A percentile compares a stretch with the other conserved stretches of the same genome.
phyloP scores from a whole-genome alignment of 257 asterid genomes.

The Thymus mandschuricus region DNA sequence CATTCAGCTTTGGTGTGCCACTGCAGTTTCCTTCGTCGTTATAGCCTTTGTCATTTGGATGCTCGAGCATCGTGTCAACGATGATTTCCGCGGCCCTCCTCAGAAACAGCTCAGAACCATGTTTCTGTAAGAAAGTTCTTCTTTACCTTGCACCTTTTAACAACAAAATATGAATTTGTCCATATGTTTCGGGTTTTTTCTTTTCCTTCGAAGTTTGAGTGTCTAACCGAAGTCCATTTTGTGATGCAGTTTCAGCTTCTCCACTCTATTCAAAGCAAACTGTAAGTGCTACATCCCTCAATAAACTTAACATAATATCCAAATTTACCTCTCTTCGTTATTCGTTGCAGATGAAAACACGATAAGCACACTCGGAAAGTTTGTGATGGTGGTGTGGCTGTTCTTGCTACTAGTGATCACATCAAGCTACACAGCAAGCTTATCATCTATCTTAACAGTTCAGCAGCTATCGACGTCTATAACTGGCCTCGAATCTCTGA shows the following conservation, averaged over 20 bases:
- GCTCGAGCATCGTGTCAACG: constrained; percentile 68
- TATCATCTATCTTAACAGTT: constrained; percentile 72
- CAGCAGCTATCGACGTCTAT: constrained; percentile 63
- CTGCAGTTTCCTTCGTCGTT: constrained; percentile 51
- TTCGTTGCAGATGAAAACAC: constrained; percentile 54
- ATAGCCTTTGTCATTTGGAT: constrained; percentile 68
- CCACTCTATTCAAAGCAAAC: constrained; percentile 61
- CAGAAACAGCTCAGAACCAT: constrained; percentile 57
- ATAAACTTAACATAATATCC: not conserved
- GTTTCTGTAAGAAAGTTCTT: constrained; percentile 51
- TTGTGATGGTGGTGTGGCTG: constrained; percentile 70
- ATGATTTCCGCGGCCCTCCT: constrained; percentile 83
- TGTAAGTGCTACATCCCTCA: constrained; percentile 47
- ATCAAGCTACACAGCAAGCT: constrained; percentile 75
- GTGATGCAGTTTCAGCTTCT: constrained; percentile 68
- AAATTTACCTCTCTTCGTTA: not conserved
- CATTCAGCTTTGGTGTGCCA: constrained; percentile 56
- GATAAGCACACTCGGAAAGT: constrained; percentile 56
- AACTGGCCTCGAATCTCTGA: constrained; percentile 58
- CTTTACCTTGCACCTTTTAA: not conserved
- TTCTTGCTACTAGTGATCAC: constrained; percentile 62
- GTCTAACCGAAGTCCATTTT: not conserved
- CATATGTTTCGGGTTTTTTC: too few relatives aligned
- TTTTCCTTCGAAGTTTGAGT: not conserved
- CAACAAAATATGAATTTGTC: too few relatives aligned